phyloP scores from a whole-genome alignment of 306 rosid genomes.

The Fagus crenata region DNA sequence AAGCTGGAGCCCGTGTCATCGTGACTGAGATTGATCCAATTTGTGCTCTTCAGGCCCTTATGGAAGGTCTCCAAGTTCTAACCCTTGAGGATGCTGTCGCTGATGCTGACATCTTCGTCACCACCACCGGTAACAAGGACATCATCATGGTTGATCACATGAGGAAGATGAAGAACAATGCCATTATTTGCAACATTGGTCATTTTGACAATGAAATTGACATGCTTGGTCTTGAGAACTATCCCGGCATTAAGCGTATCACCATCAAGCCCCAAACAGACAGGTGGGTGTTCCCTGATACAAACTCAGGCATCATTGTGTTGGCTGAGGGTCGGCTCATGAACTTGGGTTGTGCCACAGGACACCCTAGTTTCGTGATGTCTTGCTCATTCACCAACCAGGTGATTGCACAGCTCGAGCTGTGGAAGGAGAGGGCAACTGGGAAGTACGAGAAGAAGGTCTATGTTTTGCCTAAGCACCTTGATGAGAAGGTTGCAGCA shows the following conservation, averaged over 20 bases:
- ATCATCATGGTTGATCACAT: conserved; percentile 76
- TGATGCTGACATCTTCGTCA: conserved; percentile 78
- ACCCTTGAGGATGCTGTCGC: conserved; percentile 60
- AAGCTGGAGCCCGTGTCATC: conserved; percentile 87
- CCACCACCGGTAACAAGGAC: conserved; percentile 99
- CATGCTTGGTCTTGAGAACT: conserved; percentile 71
- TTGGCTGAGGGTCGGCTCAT: conserved; percentile 94
- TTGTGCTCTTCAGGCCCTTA: conserved; percentile 93
- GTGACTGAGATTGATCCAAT: conserved; percentile 96
- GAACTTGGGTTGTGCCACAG: conserved; percentile 99
- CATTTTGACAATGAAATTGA: conserved; percentile 97
- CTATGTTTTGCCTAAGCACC: conserved; percentile 87
- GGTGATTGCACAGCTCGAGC: conserved; percentile 92
- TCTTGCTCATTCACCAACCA: conserved; percentile 98
- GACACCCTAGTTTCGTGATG: conserved; percentile 99
- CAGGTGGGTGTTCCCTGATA: conserved; percentile 94
- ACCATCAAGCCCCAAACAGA: conserved; percentile 96
- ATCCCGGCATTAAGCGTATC: conserved; percentile 79
- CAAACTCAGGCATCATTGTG: conserved; percentile 60
- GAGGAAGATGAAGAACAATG: conserved; percentile 98
- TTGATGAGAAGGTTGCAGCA: conserved; percentile 95
- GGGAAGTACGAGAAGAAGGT: conserved; percentile 95
- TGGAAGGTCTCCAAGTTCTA: conserved; percentile 85
- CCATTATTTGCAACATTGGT: conserved; percentile 92
- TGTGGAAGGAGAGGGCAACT: conserved; percentile 71